Evolutionary conservation across 306 rosid genomes (phyloP).

Genomic region (Hylodesmum podocarpum): DNA sequence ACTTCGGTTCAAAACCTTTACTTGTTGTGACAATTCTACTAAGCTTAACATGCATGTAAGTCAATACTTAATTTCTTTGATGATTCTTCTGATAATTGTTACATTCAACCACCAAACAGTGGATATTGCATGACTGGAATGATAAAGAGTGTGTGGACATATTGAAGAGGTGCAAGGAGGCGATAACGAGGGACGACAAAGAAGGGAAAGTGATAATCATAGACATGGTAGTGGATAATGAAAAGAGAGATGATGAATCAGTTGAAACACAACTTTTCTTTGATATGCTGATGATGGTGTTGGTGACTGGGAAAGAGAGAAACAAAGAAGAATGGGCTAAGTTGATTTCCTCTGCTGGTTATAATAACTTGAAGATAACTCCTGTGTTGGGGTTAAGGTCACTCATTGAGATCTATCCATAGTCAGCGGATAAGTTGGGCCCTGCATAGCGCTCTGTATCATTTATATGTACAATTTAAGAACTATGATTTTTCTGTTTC

Average conservation of each 20-base stretch:
- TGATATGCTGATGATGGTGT: constrained; percentile 4
- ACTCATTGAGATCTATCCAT: constrained; percentile 17
- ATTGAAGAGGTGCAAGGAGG: constrained; percentile 16
- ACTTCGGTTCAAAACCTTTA: too few relatives aligned
- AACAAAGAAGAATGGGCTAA: constrained; percentile 15
- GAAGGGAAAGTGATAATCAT: constrained; percentile 18
- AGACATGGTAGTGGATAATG: neutral
- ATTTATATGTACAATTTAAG: too few relatives aligned
- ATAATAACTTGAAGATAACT: neutral
- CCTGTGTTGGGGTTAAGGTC: neutral
- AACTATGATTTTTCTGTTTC: too few relatives aligned
- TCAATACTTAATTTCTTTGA: neutral
- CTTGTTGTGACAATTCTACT: too few relatives aligned
- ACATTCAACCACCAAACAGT: neutral
- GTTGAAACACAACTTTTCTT: neutral
- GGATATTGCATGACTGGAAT: constrained; percentile 23
- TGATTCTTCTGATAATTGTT: neutral
- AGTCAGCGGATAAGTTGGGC: neutral
- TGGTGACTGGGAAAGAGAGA: neutral
- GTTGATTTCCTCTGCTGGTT: neutral
- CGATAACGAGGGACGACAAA: constrained; percentile 8
- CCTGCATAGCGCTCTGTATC: neutral
- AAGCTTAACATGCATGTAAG: neutral
- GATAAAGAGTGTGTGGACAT: constrained; percentile 8
- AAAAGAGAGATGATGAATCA: neutral